These are phyloP conservation scores for Hippophae tibetana DNA, from an alignment of 306 rosid genomes.

Conservation along the genomic window DNA sequence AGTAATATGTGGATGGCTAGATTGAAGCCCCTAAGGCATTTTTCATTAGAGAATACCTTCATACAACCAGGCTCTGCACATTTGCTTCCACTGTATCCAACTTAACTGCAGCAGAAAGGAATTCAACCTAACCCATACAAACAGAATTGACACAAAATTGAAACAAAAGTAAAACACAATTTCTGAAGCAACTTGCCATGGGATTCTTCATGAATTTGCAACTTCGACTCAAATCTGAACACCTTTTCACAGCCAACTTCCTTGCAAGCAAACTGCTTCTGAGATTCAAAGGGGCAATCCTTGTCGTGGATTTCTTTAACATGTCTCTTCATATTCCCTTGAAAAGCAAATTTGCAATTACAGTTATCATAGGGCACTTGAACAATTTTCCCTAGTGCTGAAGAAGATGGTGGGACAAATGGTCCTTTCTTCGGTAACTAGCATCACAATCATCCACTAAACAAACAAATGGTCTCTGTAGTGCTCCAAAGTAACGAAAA, in stretches of 20 bases:
- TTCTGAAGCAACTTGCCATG: no score
- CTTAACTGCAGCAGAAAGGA: no score
- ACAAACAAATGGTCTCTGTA: conserved; percentile 67
- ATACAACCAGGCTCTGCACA: no score
- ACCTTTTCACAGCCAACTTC: conserved; percentile 69
- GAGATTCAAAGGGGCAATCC: conserved; percentile 14
- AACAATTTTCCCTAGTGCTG: conserved; percentile 58
- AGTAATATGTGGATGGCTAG: conserved; percentile 50
- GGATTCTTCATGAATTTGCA: no score
- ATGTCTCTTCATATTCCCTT: conserved; percentile 52
- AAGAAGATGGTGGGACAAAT: conserved; percentile 68
- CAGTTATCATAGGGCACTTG: conserved; percentile 58
- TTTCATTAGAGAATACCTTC: not conserved
- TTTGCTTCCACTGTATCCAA: no score
- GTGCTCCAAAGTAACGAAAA: conserved; percentile 2
- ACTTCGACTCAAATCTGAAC: conserved; percentile 22
- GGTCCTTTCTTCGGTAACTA: conserved; percentile 84
- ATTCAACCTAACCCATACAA: no score
- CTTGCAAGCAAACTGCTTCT: conserved; percentile 45
- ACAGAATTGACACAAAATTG: no score
- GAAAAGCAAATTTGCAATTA: conserved; percentile 34
- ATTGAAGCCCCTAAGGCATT: conserved; percentile 50
- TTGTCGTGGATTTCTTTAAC: conserved; percentile 42
- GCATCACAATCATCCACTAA: conserved; percentile 53
- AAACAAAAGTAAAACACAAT: no score